A percentile compares a stretch with the other conserved stretches of the same genome.
Conservation (phyloP, 495 filamentous ascomycete genomes). For the Zalerion maritima region DNA sequence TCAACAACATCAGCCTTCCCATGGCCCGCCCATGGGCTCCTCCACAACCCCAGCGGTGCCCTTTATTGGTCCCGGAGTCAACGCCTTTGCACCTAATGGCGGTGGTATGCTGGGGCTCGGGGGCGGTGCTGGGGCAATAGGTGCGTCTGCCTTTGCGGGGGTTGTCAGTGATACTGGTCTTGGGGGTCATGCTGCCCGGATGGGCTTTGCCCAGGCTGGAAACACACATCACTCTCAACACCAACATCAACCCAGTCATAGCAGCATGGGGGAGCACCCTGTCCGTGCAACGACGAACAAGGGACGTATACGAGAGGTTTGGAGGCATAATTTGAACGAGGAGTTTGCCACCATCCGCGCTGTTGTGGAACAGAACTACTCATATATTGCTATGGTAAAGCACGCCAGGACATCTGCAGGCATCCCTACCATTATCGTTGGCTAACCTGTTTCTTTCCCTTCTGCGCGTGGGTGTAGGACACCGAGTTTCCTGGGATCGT, state of each 20-base stretch:
- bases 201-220: slow-evolving; percentile 69
- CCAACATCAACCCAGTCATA: slow-evolving; percentile 40
- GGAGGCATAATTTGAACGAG: slow-evolving; percentile 78
- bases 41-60: too few species aligned
- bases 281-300: slow-evolving; percentile 33
- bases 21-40: too few species aligned
- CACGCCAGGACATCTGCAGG: too few species aligned
- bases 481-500: slow-evolving; percentile 97
- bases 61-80: too few species aligned
- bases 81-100: slow-evolving; percentile 47
- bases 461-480: slow-evolving; percentile 42
- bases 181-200: slow-evolving; percentile 76
- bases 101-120: slow-evolving; percentile 46
- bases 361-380: slow-evolving; percentile 76
- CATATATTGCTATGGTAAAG: slow-evolving; percentile 91
- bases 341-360: slow-evolving; percentile 71
- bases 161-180: slow-evolving; percentile 65
- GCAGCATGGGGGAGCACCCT: slow-evolving; percentile 22
- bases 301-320: slow-evolving; percentile 82
- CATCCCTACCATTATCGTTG: neutral
- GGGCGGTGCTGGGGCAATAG: slow-evolving; percentile 23
- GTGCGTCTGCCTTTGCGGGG: slow-evolving; percentile 33
- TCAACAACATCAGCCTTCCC: too few species aligned
- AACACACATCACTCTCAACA: slow-evolving; percentile 39
- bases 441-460: neutral